Evolutionary conservation across 495 filamentous ascomycete genomes (phyloP).

Genomic region (Margaritispora aquatica): DNA sequence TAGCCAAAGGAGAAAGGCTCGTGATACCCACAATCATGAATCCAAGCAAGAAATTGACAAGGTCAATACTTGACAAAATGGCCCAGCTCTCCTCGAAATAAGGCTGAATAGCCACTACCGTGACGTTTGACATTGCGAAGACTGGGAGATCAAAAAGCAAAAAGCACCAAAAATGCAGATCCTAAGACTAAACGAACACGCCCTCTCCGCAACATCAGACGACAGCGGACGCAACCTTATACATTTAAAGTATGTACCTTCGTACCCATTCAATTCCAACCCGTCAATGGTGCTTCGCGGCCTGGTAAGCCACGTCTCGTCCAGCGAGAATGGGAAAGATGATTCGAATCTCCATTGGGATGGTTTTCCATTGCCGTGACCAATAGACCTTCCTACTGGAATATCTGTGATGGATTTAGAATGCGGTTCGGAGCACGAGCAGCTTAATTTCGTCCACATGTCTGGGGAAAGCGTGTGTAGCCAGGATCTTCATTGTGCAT

Average conservation of each 20-base stretch:
- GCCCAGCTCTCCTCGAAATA: slow-evolving; percentile 34
- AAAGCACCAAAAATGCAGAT: too few species aligned
- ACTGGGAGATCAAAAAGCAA: not conserved
- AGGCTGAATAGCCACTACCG: not conserved
- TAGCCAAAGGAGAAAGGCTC: slow-evolving; percentile 21
- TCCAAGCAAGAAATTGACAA: slow-evolving; percentile 26
- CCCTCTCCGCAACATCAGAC: not conserved
- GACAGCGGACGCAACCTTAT: not conserved
- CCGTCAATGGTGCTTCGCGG: not conserved
- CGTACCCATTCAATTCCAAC: not conserved
- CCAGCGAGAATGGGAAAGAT: not conserved
- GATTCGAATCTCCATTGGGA: not conserved
- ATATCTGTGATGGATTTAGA: not conserved
- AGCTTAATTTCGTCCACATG: not conserved
- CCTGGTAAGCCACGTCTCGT: not conserved
- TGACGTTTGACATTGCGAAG: not conserved
- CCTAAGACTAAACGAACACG: not conserved
- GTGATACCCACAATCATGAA: slow-evolving; percentile 27
- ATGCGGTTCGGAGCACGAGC: not conserved
- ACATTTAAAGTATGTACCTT: not conserved
- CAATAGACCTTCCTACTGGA: not conserved
- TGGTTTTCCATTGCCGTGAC: not conserved
- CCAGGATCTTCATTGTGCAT: not conserved
- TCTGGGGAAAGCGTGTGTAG: not conserved
- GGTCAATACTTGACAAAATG: slow-evolving; percentile 31